phyloP scores from a whole-genome alignment of 139 green algal genomes.

The Chlamydomonas eustigma region DNA sequence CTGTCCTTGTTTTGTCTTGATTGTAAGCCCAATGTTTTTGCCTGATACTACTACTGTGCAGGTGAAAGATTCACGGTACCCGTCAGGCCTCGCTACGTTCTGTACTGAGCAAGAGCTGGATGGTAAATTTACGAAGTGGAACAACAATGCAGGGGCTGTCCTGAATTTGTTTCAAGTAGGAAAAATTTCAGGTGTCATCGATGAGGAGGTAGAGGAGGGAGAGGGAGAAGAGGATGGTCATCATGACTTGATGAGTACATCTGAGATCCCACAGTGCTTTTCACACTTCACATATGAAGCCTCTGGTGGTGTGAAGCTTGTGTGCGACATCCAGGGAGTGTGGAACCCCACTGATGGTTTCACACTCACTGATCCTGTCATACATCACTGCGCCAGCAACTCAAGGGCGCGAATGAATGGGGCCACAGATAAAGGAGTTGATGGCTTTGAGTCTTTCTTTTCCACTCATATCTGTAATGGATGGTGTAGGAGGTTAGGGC shows the following conservation, averaged over 20 bases:
- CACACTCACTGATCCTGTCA: conserved; percentile 38
- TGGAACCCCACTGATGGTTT: conserved; percentile 32
- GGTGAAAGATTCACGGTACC: conserved; percentile 7
- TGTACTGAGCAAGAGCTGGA: conserved; percentile 42
- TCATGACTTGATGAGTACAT: neutral
- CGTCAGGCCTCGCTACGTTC: conserved; percentile 9
- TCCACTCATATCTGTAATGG: conserved; percentile 29
- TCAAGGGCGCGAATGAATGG: conserved; percentile 11
- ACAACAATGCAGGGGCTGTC: conserved; percentile 28
- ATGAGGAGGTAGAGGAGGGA: conserved; percentile 21
- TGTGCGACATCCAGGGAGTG: conserved; percentile 45
- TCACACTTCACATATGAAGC: conserved; percentile 34
- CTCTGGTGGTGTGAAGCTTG: conserved; percentile 30
- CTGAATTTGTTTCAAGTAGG: too few relatives aligned
- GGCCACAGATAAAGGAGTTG: conserved; percentile 28
- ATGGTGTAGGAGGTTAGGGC: conserved; percentile 23
- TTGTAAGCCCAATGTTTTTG: too few relatives aligned
- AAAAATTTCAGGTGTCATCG: conserved; percentile 6
- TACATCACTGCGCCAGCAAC: conserved; percentile 27
- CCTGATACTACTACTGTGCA: too few relatives aligned
- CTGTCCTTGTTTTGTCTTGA: neutral
- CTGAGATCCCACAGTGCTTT: conserved; percentile 39
- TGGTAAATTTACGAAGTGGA: conserved; percentile 36
- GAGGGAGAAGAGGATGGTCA: conserved; percentile 9
- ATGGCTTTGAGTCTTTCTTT: conserved; percentile 29